Evolutionary conservation across 495 filamentous ascomycete genomes (phyloP).

Genomic region (Tuber microsphaerosporum): DNA sequence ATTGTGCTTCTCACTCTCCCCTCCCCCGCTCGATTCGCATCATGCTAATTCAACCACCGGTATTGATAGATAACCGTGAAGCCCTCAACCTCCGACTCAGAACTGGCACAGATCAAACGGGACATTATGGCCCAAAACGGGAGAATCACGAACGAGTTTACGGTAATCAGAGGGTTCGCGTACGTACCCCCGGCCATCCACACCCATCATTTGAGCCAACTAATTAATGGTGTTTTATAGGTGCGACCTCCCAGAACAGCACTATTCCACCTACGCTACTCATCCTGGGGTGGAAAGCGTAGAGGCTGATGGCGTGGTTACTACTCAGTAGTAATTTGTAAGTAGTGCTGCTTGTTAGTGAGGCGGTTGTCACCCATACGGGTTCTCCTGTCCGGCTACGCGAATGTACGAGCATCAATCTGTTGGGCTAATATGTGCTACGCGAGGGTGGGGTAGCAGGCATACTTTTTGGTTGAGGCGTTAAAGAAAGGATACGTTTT

Average conservation of each 20-base stretch:
- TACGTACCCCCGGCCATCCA: conserved; percentile 46
- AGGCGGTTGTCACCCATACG: background rate
- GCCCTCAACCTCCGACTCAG: conserved; percentile 51
- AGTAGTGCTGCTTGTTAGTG: background rate
- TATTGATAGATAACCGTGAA: conserved; percentile 69
- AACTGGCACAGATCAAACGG: conserved; percentile 72
- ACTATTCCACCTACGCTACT: conserved; percentile 53
- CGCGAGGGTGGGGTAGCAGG: background rate
- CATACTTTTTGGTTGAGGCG: background rate
- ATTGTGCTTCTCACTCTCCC: conserved; percentile 14
- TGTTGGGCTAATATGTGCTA: background rate
- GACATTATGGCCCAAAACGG: conserved; percentile 63
- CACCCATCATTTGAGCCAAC: conserved; percentile 6
- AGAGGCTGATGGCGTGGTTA: conserved; percentile 65
- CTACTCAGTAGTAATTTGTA: conserved; percentile 55
- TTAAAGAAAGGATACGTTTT: background rate
- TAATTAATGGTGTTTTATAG: conserved; percentile 46
- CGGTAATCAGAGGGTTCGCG: conserved; percentile 84
- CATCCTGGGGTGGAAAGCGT: conserved; percentile 63
- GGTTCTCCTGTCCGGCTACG: background rate
- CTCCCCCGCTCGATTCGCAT: conserved; percentile 9
- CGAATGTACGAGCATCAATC: background rate
- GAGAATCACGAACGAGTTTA: conserved; percentile 73
- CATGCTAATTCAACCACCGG: conserved; percentile 6
- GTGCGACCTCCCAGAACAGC: conserved; percentile 63